These are phyloP conservation scores for Phytophthora sp. DNA, from an alignment of 352 stramenopile genomes.

Conservation along the genomic window DNA sequence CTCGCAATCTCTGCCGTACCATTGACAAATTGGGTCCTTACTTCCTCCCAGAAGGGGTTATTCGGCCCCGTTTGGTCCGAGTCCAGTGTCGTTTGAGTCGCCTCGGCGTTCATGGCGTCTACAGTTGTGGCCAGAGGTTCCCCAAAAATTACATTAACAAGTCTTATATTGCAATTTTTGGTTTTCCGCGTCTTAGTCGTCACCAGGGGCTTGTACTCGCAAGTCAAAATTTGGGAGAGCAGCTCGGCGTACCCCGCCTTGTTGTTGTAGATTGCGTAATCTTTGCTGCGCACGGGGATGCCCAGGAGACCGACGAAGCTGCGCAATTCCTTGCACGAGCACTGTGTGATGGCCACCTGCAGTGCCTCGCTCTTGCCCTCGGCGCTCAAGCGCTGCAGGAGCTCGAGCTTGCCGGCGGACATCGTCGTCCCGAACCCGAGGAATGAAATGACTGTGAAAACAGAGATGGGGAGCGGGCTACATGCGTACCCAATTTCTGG, in stretches of 20 bases:
- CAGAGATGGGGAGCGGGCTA: too few species aligned
- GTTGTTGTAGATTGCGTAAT: constrained; percentile 18
- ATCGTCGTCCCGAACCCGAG: background rate
- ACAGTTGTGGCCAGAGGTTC: background rate
- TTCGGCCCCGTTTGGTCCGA: background rate
- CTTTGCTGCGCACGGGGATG: constrained; percentile 10
- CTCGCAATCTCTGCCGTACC: background rate
- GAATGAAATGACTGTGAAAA: background rate
- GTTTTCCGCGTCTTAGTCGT: constrained; percentile 1
- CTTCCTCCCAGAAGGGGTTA: constrained; percentile 1
- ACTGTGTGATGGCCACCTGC: background rate
- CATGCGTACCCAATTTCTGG: too few species aligned
- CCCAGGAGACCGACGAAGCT: constrained; percentile 4
- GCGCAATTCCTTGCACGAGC: constrained; percentile 2
- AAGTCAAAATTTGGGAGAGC: constrained; percentile 16
- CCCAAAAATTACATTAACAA: constrained; percentile 6
- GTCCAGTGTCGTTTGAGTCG: background rate
- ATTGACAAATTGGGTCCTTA: background rate
- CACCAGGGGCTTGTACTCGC: background rate
- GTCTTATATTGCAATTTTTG: background rate
- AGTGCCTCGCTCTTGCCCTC: background rate
- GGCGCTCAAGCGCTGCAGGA: background rate
- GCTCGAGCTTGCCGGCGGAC: background rate
- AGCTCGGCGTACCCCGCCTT: constrained; percentile 6
- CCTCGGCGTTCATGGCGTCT: background rate